Evolutionary conservation across 176 grass and related monocot species (phyloP).

Genomic region (Cenchrus americanus): DNA sequence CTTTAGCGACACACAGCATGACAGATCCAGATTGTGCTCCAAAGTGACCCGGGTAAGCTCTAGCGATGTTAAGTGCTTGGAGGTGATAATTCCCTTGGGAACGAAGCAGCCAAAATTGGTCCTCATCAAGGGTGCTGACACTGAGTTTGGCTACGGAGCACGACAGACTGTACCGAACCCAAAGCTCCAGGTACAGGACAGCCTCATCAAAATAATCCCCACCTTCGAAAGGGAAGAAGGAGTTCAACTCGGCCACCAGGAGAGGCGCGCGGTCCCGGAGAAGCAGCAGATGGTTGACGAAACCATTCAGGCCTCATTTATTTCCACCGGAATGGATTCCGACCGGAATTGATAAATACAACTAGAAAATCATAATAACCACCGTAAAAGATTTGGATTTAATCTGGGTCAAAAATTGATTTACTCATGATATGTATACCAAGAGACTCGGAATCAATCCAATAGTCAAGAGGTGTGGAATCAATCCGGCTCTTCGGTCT

Average conservation of each 20-base stretch:
- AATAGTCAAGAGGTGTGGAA: too few relatives aligned
- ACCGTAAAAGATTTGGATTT: too few relatives aligned
- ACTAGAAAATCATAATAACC: too few relatives aligned
- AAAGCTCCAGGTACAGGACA: background rate
- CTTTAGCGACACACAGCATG: background rate
- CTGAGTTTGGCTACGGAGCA: background rate
- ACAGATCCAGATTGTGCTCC: background rate
- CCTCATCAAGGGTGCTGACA: background rate
- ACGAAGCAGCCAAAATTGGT: background rate
- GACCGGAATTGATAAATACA: too few relatives aligned
- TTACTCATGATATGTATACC: too few relatives aligned
- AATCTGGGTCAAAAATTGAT: too few relatives aligned
- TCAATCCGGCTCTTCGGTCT: too few relatives aligned
- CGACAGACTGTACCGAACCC: background rate
- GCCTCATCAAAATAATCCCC: background rate
- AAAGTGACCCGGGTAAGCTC: background rate
- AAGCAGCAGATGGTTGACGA: slow-evolving; percentile 2
- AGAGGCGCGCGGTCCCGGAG: background rate
- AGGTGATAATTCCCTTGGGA: background rate
- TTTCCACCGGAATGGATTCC: too few relatives aligned
- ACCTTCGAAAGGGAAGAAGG: background rate
- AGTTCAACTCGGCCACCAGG: background rate
- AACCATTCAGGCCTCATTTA: too few relatives aligned
- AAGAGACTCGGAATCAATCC: too few relatives aligned
- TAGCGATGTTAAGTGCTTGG: background rate